Conservation (phyloP, 805 yeast genomes). For the Zygoascus ofunaensis region DNA sequence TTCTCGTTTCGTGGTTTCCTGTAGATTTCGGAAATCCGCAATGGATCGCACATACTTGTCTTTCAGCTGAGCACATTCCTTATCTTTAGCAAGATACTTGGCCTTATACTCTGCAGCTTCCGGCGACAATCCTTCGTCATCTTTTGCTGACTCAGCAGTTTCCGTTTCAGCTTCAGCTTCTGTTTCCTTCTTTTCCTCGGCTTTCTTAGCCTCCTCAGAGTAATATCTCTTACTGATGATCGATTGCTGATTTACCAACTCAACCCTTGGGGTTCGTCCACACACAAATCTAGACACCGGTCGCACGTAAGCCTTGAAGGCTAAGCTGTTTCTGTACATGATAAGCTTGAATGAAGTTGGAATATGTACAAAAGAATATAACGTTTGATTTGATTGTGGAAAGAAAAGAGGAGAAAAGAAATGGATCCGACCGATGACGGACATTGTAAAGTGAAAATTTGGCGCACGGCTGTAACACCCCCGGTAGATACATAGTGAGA, state of each 20-base stretch:
- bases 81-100: slow-evolving; percentile 45
- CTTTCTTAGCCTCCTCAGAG: slow-evolving; percentile 7
- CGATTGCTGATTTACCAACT: background rate
- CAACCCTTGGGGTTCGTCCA: background rate
- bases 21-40: slow-evolving; percentile 89
- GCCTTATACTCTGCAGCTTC: slow-evolving; percentile 32
- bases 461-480: no score
- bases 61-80: slow-evolving; percentile 70
- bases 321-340: background rate
- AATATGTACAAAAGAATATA: no score
- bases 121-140: slow-evolving; percentile 6
- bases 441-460: no score
- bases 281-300: background rate
- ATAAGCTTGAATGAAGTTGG: no score
- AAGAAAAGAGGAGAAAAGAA: no score
- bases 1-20: slow-evolving; percentile 82
- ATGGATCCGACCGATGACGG: no score
- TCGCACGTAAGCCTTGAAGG: background rate
- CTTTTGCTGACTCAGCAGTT: background rate
- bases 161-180: slow-evolving; percentile 1
- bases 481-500: no score
- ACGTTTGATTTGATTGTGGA: no score
- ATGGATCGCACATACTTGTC: slow-evolving; percentile 74
- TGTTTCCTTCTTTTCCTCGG: background rate
- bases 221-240: slow-evolving; percentile 4